Evolutionary conservation across 768 basidiomycete species (phyloP).

Genomic region (Hericium alpestre): DNA sequence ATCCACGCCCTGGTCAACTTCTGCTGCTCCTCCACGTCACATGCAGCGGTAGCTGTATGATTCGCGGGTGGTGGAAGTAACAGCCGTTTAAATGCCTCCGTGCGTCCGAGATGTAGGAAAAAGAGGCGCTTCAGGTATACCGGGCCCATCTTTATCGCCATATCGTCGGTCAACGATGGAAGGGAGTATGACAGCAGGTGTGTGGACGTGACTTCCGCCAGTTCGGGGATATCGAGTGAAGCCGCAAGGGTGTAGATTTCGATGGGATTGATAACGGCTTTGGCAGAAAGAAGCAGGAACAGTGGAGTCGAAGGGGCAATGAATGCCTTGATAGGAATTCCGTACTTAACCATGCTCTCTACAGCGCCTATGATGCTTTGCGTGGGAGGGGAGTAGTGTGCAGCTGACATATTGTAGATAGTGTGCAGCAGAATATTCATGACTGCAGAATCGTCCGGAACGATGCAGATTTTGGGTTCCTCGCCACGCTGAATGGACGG

Average conservation of each 20-base stretch:
- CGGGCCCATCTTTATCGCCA: conserved; percentile 29
- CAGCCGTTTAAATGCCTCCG: conserved; percentile 23
- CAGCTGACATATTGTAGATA: conserved; percentile 21
- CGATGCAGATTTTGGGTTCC: conserved; percentile 11
- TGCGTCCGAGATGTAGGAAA: conserved; percentile 27
- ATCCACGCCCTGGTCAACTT: conserved; percentile 21
- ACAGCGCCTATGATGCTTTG: conserved; percentile 18
- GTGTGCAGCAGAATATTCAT: conserved; percentile 26
- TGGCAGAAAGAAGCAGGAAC: conserved; percentile 23
- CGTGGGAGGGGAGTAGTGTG: conserved; percentile 19
- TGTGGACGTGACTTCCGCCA: conserved; percentile 29
- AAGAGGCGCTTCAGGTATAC: conserved; percentile 32
- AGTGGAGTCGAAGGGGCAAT: conserved; percentile 22
- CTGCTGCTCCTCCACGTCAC: conserved; percentile 13
- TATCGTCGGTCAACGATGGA: conserved; percentile 25
- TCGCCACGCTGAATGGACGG: not conserved
- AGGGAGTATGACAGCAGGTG: conserved; percentile 28
- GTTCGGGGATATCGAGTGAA: conserved; percentile 22
- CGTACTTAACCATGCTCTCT: conserved; percentile 19
- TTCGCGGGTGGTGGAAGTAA: conserved; percentile 18
- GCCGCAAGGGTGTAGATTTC: conserved; percentile 34
- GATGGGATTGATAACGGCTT: conserved; percentile 26
- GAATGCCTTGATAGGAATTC: conserved; percentile 14
- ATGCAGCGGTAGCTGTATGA: conserved; percentile 15
- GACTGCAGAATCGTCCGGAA: conserved; percentile 20